phyloP scores from a whole-genome alignment of 257 asterid species.

The Ajuga chamaepitys region DNA sequence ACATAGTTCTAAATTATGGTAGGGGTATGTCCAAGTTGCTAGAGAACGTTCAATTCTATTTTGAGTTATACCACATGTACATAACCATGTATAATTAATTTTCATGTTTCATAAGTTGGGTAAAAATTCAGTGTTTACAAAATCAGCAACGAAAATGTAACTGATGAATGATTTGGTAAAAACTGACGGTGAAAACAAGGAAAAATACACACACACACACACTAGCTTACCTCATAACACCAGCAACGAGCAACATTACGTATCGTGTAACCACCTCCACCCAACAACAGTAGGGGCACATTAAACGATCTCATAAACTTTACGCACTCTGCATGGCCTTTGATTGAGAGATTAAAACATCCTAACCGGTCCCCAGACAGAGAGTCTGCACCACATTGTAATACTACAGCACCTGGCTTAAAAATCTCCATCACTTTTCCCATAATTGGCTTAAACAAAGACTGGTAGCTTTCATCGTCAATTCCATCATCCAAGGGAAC shows the following conservation, averaged over 20 bases:
- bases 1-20: not conserved
- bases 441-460: constrained; percentile 54
- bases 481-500: constrained; percentile 64
- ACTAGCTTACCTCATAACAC: constrained; percentile 49
- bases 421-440: constrained; percentile 58
- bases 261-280: constrained; percentile 65
- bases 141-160: not conserved
- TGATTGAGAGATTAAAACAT: constrained; percentile 57
- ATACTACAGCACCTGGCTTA: constrained; percentile 54
- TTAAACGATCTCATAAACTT: constrained; percentile 55
- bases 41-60: not conserved
- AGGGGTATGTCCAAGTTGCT: not conserved
- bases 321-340: constrained; percentile 63
- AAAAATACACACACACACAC: not conserved
- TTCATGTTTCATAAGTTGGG: not conserved
- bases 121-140: not conserved
- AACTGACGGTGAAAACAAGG: not conserved
- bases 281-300: constrained; percentile 52
- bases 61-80: not conserved
- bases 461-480: constrained; percentile 57
- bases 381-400: constrained; percentile 67
- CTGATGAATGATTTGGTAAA: not conserved
- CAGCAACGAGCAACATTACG: constrained; percentile 70
- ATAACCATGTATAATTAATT: not conserved
- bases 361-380: constrained; percentile 61